phyloP scores from a whole-genome alignment of 2,329 filamentous ascomycete genomes.

The Monosporascus ibericus region DNA sequence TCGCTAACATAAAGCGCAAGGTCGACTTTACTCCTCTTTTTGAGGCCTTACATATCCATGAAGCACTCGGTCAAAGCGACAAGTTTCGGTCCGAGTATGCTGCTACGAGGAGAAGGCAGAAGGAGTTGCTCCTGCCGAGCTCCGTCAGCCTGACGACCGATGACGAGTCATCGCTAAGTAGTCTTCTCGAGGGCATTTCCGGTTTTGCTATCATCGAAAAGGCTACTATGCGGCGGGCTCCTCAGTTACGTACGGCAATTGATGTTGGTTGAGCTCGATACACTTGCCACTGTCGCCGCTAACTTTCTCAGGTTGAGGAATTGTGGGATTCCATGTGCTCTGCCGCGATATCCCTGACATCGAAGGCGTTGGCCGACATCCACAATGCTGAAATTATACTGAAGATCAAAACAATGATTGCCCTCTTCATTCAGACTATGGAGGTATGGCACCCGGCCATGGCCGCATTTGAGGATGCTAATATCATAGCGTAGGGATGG shows the following conservation, averaged over 20 bases:
- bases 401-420: conserved; percentile 91
- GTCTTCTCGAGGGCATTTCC: conserved; percentile 84
- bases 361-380: conserved; percentile 71
- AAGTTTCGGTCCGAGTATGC: conserved; percentile 88
- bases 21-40: conserved; percentile 93
- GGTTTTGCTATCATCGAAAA: conserved; percentile 96
- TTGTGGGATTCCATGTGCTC: conserved; percentile 98
- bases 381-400: conserved; percentile 82
- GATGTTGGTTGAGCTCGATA: conserved; percentile 54
- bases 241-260: conserved; percentile 71
- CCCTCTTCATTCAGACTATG: conserved; percentile 97
- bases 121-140: conserved; percentile 77
- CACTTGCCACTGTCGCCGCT: not conserved
- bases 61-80: conserved; percentile 86
- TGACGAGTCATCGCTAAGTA: conserved; percentile 81
- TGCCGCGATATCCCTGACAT: conserved; percentile 74
- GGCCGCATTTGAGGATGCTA: not conserved
- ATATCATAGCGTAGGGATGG: conserved; percentile 58
- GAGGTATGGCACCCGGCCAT: conserved; percentile 51
- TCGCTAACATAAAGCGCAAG: conserved; percentile 6
- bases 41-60: conserved; percentile 93
- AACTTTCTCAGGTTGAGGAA: conserved; percentile 71
- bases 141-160: conserved; percentile 74
- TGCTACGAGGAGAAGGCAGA: conserved; percentile 83
- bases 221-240: conserved; percentile 81